Conservation (phyloP, 2,329 filamentous ascomycete species). For the Neopestalotiopsis sp. region DNA sequence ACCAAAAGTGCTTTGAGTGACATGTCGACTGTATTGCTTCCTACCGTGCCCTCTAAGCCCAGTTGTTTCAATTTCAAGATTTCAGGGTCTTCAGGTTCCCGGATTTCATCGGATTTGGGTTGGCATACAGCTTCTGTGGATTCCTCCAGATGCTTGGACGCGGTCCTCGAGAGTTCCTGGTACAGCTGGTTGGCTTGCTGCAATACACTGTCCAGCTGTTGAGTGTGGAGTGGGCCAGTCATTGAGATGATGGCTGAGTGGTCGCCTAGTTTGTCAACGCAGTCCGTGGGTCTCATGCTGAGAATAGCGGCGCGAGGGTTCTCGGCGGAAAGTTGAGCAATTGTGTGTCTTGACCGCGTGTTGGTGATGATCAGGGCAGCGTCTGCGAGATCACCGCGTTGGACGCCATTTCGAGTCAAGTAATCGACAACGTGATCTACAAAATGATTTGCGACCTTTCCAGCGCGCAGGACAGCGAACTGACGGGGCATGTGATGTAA, state of each 20-base stretch:
- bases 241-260: background rate
- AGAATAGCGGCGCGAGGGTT: constrained; percentile 11
- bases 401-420: constrained; percentile 14
- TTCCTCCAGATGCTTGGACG: background rate
- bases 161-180: background rate
- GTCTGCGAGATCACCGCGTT: background rate
- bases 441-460: constrained; percentile 5
- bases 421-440: constrained; percentile 11
- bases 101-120: background rate
- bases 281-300: background rate
- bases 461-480: constrained; percentile 3
- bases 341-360: background rate
- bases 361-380: constrained; percentile 13
- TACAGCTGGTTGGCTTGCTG: constrained; percentile 13
- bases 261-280: background rate
- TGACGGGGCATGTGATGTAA: background rate
- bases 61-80: background rate
- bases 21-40: background rate
- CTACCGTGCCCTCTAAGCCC: background rate
- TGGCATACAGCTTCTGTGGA: background rate
- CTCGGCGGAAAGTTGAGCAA: background rate
- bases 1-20: constrained; percentile 17
- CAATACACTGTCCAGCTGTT: constrained; percentile 12
- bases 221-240: constrained; percentile 6
- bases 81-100: background rate